These are phyloP conservation scores for Gnomoniopsis smithogilvyi DNA, from an alignment of 2,329 filamentous ascomycete species.

Conservation along the genomic window DNA sequence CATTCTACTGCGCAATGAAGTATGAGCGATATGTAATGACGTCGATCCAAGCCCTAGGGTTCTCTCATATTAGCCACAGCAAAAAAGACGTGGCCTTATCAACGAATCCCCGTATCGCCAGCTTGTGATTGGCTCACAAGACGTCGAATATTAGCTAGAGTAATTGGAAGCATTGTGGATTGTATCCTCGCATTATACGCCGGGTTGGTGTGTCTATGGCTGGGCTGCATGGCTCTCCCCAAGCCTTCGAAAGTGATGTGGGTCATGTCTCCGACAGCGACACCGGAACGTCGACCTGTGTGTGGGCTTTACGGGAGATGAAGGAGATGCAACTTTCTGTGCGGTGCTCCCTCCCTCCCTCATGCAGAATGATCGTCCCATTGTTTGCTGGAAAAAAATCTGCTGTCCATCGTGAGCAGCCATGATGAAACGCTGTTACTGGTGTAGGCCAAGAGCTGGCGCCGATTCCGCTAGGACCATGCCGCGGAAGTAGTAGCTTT, in stretches of 20 bases:
- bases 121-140: conserved; percentile 6
- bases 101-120: not conserved
- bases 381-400: not conserved
- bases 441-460: not conserved
- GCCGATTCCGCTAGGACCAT: not conserved
- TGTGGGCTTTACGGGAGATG: not conserved
- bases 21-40: not conserved
- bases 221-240: too few species aligned
- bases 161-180: conserved; percentile 15
- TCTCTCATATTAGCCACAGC: not conserved
- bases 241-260: not conserved
- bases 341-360: not conserved
- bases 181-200: conserved; percentile 6
- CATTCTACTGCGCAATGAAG: not conserved
- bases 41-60: not conserved
- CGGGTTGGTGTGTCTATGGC: not conserved
- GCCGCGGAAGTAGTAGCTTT: not conserved
- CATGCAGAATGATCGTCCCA: not conserved
- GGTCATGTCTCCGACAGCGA: not conserved
- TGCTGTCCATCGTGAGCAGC: not conserved
- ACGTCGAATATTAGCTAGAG: conserved; percentile 8
- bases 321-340: not conserved
- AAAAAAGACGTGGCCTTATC: conserved; percentile 5
- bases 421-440: not conserved
- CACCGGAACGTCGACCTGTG: not conserved